phyloP scores from a whole-genome alignment of 2,329 filamentous ascomycete genomes.

The Colletotrichum tabaci region DNA sequence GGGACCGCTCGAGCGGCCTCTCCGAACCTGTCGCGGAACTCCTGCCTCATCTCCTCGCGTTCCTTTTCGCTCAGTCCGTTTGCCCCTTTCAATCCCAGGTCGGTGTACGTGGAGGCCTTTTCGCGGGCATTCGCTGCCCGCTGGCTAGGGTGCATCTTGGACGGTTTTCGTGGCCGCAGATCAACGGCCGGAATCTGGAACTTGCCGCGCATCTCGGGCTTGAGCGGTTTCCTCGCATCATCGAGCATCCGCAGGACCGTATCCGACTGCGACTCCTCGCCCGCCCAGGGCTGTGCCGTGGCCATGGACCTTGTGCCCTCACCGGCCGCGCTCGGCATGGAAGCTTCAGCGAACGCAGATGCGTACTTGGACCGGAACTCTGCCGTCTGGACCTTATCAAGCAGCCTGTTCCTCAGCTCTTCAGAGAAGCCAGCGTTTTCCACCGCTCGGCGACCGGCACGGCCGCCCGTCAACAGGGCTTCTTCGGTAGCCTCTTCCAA shows the following conservation, averaged over 20 bases:
- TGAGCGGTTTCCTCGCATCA: slow-evolving; percentile 82
- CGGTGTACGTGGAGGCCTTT: slow-evolving; percentile 67
- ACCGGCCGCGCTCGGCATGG: slow-evolving; percentile 71
- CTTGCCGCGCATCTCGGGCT: slow-evolving; percentile 62
- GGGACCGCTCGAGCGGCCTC: slow-evolving; percentile 82
- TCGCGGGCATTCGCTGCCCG: slow-evolving; percentile 71
- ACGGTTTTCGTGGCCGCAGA: slow-evolving; percentile 62
- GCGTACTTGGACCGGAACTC: slow-evolving; percentile 68
- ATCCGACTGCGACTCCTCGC: slow-evolving; percentile 81
- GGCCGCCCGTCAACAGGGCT: slow-evolving; percentile 71
- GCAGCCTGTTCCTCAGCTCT: slow-evolving; percentile 71
- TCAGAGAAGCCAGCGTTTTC: slow-evolving; percentile 76
- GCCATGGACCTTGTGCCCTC: slow-evolving; percentile 79
- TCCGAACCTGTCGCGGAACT: slow-evolving; percentile 86
- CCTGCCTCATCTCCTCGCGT: slow-evolving; percentile 77
- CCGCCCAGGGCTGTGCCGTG: slow-evolving; percentile 81
- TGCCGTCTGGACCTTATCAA: slow-evolving; percentile 70
- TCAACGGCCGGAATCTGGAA: slow-evolving; percentile 65
- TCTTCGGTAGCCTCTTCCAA: slow-evolving; percentile 76
- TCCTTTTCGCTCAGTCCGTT: slow-evolving; percentile 78
- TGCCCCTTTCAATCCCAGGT: slow-evolving; percentile 60
- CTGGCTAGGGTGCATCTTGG: slow-evolving; percentile 59
- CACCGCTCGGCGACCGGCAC: slow-evolving; percentile 70
- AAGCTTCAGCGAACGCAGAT: slow-evolving; percentile 63
- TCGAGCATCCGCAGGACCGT: slow-evolving; percentile 87